Conservation (phyloP, 208 protist species). For the Endotrypanum monterogeii region DNA sequence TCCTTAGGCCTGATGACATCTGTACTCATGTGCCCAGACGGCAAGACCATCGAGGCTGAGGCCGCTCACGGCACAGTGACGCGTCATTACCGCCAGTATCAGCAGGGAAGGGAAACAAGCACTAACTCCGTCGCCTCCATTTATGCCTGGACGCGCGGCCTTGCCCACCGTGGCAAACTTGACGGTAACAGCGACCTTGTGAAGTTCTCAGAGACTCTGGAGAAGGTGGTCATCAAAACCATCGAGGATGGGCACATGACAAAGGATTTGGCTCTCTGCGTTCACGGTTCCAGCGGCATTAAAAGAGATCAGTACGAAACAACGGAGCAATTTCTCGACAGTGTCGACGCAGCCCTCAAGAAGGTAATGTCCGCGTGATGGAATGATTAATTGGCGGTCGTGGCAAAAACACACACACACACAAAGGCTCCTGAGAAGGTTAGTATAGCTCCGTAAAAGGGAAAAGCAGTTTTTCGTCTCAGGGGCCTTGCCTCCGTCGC, state of each 20-base stretch:
- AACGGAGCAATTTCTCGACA: slow-evolving; percentile 90
- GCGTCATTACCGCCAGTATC: slow-evolving; percentile 96
- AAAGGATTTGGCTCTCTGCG: slow-evolving; percentile 97
- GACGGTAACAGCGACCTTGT: slow-evolving; percentile 93
- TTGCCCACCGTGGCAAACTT: slow-evolving; percentile 95
- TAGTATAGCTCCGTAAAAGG: not conserved
- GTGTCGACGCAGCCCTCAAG: slow-evolving; percentile 60
- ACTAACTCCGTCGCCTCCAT: slow-evolving; percentile 98
- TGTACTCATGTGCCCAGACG: slow-evolving; percentile 96
- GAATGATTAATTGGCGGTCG: not conserved
- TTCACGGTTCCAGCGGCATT: slow-evolving; percentile 82
- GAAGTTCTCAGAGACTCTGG: slow-evolving; percentile 88
- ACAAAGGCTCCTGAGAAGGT: not conserved
- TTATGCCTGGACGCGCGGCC: slow-evolving; percentile 97
- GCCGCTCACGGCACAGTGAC: slow-evolving; percentile 98
- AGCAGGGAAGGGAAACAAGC: slow-evolving; percentile 95
- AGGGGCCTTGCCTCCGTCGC: not conserved
- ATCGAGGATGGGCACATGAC: slow-evolving; percentile 97
- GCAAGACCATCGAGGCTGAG: slow-evolving; percentile 97
- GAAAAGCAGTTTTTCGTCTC: not conserved
- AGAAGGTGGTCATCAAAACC: slow-evolving; percentile 90
- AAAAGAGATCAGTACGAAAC: slow-evolving; percentile 89
- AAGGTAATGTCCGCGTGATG: slow-evolving; percentile 40
- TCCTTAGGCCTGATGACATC: slow-evolving; percentile 98
- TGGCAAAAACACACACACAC: too few relatives aligned